Evolutionary conservation across 257 asterid species (phyloP), one percentile per base, ranked within the genome.

Genomic region (Ajuga chamaepitys): DNA sequence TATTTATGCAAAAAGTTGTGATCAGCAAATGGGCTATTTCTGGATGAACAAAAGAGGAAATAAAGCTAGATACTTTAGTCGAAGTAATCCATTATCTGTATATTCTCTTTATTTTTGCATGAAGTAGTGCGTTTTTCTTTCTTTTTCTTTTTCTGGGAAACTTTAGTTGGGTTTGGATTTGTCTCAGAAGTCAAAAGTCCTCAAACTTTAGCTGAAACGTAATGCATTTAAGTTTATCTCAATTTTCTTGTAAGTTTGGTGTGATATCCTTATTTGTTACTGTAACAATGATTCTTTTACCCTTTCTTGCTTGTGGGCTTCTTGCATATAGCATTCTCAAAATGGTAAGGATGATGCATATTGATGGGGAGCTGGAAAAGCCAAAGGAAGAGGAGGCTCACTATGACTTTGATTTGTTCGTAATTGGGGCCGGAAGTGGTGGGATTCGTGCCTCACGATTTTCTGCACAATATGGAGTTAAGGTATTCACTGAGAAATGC

Each of bases 401-500:
- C 22, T 89, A 85, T 77, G 97, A 89, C 67, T 89, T 77, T 46
- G 97, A 89, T 83, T 87, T 87, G 63, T 89, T 89, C 66, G 97
- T 89, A 41, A 89, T 89, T 78, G 97, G 97, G 51, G 97, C 97
- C n/a, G 97, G 95, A 57, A 89, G 97, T 70, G 97, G 95, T 28
- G 95, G 95, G 22, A 94, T 89, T 60, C 94, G 94, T n/a, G 95
- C 95, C 42, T 35, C 85, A 4, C 76, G 95, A 9, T 85, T 89
- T 77, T 87, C 97, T 21, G 94, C 97, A 16, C 89, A 87, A 46
- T 61, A 64, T 78, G 97, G 95, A 74, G 95, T 94, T 48, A 89
- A 89, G 95, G 96, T 86, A 68, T 14, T n/a, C 16, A 17, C 14
- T n/a, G 4, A 58, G 47, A 14, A 20, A 34, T 56, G 62, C 20